Evolutionary conservation across 78 protist species (phyloP), one percentile per base, ranked within the genome.

Genomic region (Emiliania huxleyi): DNA sequence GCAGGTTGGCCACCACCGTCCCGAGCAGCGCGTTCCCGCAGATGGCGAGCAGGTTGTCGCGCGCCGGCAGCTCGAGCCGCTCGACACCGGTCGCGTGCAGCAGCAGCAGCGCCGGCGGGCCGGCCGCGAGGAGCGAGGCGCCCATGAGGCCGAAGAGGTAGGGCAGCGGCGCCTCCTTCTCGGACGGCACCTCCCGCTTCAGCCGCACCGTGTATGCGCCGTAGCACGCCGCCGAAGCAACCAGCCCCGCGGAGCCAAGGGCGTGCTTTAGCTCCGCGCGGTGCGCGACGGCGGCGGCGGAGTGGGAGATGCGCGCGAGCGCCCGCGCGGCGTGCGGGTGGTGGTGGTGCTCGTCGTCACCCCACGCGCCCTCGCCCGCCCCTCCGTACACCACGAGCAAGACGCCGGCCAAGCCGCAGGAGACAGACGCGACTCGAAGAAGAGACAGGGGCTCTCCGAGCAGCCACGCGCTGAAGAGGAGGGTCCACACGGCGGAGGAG

Each of bases 71-170:
- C 25, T 0, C 6, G 77, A 89, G 43, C 21, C 2, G 37, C 91
- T 89, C 91, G 52, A 89, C 44, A 38, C 90, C 56, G 11, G 56
- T 44, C 33, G 35, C 35, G 52, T 93, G 55, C 29, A 93, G 75
- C 33, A 90, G 2, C 19, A 73, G 19, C 15, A 95, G 22, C 42
- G 87, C 23, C 1, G 96, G 96, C 91, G 44, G 5, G 26, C 69
- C 29, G 79, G 55, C n/a, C 46, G 90, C 52, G 26, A 90, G 25
- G 25, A 89, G 55, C 35, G 44, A 35, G 46, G 91, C 45, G 29
- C 98, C 98, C n/a, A 95, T 85, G 21, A 79, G 88, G 15, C 96
- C 93, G 43, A 95, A 94, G 90, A 96, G 91, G 43, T 91, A 1
- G 48, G 92, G 85, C 71, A 93, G 52, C 3, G 75, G 75, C 37